Evolutionary conservation across 73 alveolate species (phyloP).

Genomic region (Paraurostyla sp.): DNA sequence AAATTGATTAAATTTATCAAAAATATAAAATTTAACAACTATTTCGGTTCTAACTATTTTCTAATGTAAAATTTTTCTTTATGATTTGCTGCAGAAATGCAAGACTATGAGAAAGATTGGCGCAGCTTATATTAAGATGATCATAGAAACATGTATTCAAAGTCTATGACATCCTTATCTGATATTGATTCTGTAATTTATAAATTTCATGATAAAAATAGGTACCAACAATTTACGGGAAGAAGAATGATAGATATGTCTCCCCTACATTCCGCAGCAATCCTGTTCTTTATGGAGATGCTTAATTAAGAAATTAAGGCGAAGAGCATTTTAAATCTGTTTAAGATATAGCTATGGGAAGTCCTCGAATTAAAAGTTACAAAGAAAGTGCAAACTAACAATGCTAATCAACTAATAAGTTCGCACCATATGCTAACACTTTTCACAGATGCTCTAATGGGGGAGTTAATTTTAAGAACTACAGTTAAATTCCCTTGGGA

Average conservation of each 20-base stretch:
- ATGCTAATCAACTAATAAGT: slow-evolving; percentile 25
- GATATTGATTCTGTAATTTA: slow-evolving; percentile 9
- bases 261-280: slow-evolving; percentile 43
- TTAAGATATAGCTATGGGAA: neutral
- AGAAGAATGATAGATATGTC: slow-evolving; percentile 24
- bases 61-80: neutral
- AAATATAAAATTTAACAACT: slow-evolving; percentile 39
- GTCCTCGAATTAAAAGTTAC: neutral
- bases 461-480: slow-evolving; percentile 2
- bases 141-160: slow-evolving; percentile 2
- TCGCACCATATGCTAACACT: slow-evolving; percentile 13
- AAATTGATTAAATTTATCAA: neutral
- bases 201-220: neutral
- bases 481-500: slow-evolving; percentile 20
- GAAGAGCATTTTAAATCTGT: neutral
- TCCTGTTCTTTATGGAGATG: slow-evolving; percentile 26
- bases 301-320: neutral
- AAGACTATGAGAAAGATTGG: slow-evolving; percentile 4
- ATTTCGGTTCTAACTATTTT: neutral
- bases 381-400: neutral
- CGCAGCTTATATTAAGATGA: neutral
- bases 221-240: slow-evolving; percentile 46
- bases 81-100: neutral
- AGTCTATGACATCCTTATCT: neutral
- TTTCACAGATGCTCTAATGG: slow-evolving; percentile 11